A percentile compares a stretch with the other conserved stretches of the same genome.
These are phyloP conservation scores for Gomphus bonarii DNA, from an alignment of 1,284 basidiomycete genomes.

Conservation along the genomic window DNA sequence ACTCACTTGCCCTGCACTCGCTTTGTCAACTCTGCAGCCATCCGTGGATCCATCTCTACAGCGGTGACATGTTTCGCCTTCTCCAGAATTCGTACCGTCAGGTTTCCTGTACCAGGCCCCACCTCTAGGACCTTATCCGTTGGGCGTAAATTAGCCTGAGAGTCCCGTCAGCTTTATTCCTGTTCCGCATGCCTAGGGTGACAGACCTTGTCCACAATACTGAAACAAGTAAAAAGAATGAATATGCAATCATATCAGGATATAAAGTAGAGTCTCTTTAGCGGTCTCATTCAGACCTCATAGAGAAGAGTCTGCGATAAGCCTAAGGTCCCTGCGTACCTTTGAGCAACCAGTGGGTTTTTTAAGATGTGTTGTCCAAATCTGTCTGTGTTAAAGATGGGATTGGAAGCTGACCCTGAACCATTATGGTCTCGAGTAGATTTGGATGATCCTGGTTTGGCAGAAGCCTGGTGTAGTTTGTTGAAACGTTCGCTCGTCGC, in stretches of 20 bases:
- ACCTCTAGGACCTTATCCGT: slow-evolving; percentile 97
- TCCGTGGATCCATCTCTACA: slow-evolving; percentile 97
- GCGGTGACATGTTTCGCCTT: slow-evolving; percentile 89
- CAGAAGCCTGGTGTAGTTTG: slow-evolving; percentile 62
- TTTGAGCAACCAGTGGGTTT: slow-evolving; percentile 84
- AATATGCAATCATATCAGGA: slow-evolving; percentile 7
- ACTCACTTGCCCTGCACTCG: slow-evolving; percentile 97
- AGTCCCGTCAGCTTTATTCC: slow-evolving; percentile 14
- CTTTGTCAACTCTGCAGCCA: slow-evolving; percentile 97
- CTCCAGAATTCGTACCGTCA: slow-evolving; percentile 91
- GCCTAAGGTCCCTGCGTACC: slow-evolving; percentile 37
- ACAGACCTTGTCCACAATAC: slow-evolving; percentile 69
- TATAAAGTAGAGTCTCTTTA: neutral
- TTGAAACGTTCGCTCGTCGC: slow-evolving; percentile 81
- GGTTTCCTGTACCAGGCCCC: slow-evolving; percentile 96
- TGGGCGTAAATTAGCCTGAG: slow-evolving; percentile 81
- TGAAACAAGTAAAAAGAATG: slow-evolving; percentile 23
- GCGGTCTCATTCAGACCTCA: neutral
- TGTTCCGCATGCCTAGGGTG: slow-evolving; percentile 6
- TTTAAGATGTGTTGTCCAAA: slow-evolving; percentile 98
- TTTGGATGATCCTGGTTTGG: slow-evolving; percentile 43
- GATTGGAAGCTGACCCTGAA: slow-evolving; percentile 52
- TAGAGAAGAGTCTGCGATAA: neutral
- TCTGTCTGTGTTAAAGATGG: slow-evolving; percentile 86
- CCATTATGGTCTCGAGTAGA: slow-evolving; percentile 26